Base-by-base conservation (phyloP, 768 basidiomycete genomes). In the Boletales sp. region DNA sequence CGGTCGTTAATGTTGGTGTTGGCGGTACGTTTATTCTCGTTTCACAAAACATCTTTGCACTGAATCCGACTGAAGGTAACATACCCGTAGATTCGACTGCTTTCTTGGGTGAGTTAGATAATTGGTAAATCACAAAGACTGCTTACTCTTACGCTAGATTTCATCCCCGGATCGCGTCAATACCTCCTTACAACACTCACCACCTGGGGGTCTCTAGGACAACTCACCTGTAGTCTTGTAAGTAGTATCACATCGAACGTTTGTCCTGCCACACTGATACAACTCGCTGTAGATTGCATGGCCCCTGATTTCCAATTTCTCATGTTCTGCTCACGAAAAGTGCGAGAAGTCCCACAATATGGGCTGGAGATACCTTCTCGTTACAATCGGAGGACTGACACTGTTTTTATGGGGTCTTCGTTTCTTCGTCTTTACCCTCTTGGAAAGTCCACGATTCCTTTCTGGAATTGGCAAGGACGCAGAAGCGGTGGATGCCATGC, bases 191-290 rank as follows among this genome's bases (percentile, higher is more conserved):
- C 81, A 1, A 60, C 82, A 42, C 65, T 84, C 24, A 77, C 78
- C 1, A 73, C 81, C 15, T 83, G 77, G 77, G 83, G 80, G 80
- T 75, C 73, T 15, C 59, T 82, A 19, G 82, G 81, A 3, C 78
- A 80, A 58, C 69, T 83, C 5, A 47, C 81, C 18, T 74, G 69
- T 11, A 73, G 73, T 50, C 62, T 83, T 30, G 76, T 76, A 50
- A 27, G 12, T 8, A 43, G 72, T 57, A 13, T 11, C 15, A 32
- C 9, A 47, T 44, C 4, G 7, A 3, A 11, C 14, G 8, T 18
- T 36, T 37, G 1, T 24, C 11, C 38, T 24, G 40, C 10, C 18
- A 15, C 11, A 17, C 32, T 36, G 5, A 49, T 17, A 10, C 5
- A 6, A 6, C 7, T 14, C 3, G 2, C 14, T 40, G 21, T 36